phyloP scores from a whole-genome alignment of 768 basidiomycete genomes.

The Russula dissimulans region DNA sequence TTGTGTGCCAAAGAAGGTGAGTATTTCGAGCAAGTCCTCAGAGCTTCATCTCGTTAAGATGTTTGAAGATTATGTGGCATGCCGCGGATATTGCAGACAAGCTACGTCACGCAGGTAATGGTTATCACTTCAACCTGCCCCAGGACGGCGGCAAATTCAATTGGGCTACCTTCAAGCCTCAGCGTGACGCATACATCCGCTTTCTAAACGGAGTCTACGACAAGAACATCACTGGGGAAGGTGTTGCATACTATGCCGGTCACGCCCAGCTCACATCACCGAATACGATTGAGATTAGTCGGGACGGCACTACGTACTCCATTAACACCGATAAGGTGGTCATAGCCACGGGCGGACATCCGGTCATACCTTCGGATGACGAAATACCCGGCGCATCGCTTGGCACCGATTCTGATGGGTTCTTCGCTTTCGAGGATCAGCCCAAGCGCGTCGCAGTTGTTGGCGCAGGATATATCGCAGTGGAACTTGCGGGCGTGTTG shows the following conservation, averaged over 20 bases:
- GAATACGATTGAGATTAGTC: slow-evolving; percentile 63
- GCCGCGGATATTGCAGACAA: slow-evolving; percentile 86
- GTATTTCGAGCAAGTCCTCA: slow-evolving; percentile 7
- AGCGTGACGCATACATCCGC: slow-evolving; percentile 92
- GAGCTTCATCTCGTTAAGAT: neutral
- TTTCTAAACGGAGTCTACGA: slow-evolving; percentile 88
- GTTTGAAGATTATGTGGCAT: slow-evolving; percentile 89
- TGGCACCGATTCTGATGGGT: slow-evolving; percentile 91
- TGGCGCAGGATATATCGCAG: slow-evolving; percentile 96
- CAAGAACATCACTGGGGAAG: slow-evolving; percentile 76
- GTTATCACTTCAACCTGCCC: slow-evolving; percentile 53
- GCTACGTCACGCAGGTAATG: slow-evolving; percentile 61
- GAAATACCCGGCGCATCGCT: slow-evolving; percentile 82
- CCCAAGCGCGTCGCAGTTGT: slow-evolving; percentile 91
- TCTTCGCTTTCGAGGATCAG: slow-evolving; percentile 86
- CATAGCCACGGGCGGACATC: slow-evolving; percentile 81
- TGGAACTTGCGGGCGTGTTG: slow-evolving; percentile 93
- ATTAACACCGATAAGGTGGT: slow-evolving; percentile 71
- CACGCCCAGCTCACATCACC: slow-evolving; percentile 62
- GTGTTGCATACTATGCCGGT: slow-evolving; percentile 81
- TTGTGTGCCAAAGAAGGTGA: slow-evolving; percentile 94
- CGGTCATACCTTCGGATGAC: slow-evolving; percentile 68
- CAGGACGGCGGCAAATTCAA: slow-evolving; percentile 50
- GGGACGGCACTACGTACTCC: slow-evolving; percentile 60
- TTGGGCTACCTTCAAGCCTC: slow-evolving; percentile 87